Evolutionary conservation across 2,329 filamentous ascomycete species (phyloP).

Genomic region (Ascocoryne sarcoides): DNA sequence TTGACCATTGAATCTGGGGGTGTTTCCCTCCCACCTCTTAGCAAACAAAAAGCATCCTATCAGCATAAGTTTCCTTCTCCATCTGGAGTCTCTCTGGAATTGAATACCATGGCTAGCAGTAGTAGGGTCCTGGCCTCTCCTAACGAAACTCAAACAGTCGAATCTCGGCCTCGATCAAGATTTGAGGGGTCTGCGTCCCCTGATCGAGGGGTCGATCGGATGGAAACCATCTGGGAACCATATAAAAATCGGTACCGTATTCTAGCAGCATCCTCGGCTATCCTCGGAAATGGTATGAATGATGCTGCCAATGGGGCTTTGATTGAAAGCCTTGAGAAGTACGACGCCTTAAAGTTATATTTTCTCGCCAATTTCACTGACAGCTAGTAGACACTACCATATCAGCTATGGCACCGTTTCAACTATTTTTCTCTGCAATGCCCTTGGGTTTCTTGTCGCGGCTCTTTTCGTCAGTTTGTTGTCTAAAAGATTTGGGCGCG

Average conservation of each 20-base stretch:
- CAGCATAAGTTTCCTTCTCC: too few species aligned
- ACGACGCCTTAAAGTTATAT: conserved; percentile 12
- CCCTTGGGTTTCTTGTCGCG: conserved; percentile 65
- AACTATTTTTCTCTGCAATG: conserved; percentile 69
- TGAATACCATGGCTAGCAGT: too few species aligned
- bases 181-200: too few species aligned
- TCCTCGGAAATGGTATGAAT: conserved; percentile 60
- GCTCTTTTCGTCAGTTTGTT: conserved; percentile 56
- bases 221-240: conserved; percentile 27
- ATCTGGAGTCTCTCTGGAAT: too few species aligned
- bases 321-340: conserved; percentile 69
- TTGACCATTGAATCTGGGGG: too few species aligned
- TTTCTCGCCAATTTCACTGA: too few species aligned
- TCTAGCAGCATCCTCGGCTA: conserved; percentile 53
- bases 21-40: too few species aligned
- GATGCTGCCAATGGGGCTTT: conserved; percentile 68
- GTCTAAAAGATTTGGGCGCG: conserved; percentile 52
- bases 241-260: conserved; percentile 63
- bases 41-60: too few species aligned
- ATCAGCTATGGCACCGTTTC: conserved; percentile 72
- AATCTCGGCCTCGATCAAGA: too few species aligned
- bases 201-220: background rate
- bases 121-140: too few species aligned
- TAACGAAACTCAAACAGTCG: too few species aligned
- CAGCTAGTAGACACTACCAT: conserved; percentile 44